Evolutionary conservation across 2,329 filamentous ascomycete species (phyloP).

Genomic region (Hypoxylon sp.): DNA sequence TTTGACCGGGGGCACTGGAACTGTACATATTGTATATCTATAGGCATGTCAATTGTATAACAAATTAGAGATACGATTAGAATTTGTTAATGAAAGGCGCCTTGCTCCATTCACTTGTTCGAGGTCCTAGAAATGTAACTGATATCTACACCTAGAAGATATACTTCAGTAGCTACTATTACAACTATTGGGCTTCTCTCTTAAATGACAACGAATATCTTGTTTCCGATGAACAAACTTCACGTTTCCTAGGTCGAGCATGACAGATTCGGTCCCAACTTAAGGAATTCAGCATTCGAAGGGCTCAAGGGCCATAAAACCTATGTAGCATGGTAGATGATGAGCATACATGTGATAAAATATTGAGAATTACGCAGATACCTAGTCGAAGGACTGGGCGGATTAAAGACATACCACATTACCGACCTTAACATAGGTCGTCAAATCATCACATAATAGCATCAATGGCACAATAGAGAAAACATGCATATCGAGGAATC

Average conservation of each 20-base stretch:
- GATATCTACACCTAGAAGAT: not conserved
- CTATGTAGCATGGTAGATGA: not conserved
- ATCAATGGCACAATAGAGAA: not conserved
- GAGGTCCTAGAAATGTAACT: not conserved
- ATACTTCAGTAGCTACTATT: not conserved
- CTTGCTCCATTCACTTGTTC: not conserved
- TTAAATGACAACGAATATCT: no score
- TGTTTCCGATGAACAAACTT: not conserved
- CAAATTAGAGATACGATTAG: slow-evolving; percentile 26
- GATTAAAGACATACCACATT: not conserved
- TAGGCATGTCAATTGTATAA: slow-evolving; percentile 26
- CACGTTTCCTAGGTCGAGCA: not conserved
- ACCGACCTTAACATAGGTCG: no score
- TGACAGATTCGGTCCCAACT: no score
- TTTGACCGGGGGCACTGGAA: slow-evolving; percentile 4
- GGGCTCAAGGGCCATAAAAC: not conserved
- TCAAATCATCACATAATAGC: not conserved
- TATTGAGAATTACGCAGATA: not conserved
- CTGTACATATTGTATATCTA: slow-evolving; percentile 38
- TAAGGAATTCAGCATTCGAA: not conserved
- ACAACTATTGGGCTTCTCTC: not conserved
- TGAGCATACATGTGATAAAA: not conserved
- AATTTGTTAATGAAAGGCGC: not conserved
- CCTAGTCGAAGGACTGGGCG: not conserved
- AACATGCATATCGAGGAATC: slow-evolving; percentile 1